Base-by-base conservation (phyloP, 306 rosid species). In the Calophaca sinica region DNA sequence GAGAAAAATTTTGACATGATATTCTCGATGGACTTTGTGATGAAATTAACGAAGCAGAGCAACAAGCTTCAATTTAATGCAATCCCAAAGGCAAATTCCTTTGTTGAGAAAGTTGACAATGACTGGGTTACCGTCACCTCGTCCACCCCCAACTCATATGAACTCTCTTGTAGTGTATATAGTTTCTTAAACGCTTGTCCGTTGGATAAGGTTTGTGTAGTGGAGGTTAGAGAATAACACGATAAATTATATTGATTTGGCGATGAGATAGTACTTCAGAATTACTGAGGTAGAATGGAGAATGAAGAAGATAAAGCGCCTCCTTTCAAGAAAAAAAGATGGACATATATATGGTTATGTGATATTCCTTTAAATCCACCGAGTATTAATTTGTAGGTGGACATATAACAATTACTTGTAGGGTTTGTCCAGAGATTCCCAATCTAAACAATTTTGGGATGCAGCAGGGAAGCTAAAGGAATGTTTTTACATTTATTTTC, bases 61-160 rank as follows among this genome's bases (percentile, higher is more conserved):
- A 76, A 81, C 70, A 85, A 88, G 73, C 86, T 87, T 81, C 88
- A 84, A 72, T 85, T 94, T 83, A 72, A 74, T 71, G 90, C 85
- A 7, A 76, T 42, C 29, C 88, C 87, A 35, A 88, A 81, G 86
- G 83, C 87, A 78, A 84, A 81, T 85, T 72, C 86, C 9, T 81
- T 72, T 67, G 89, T 90, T 44, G 91, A 91, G 79, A 66, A 80
- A 80, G 87, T 82, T 57, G 96, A 81, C 35, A 87, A 94, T 68
- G 96, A 94, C 20, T 94, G 96, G 98, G 79, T 91, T 65, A 87
- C 91, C 33, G 86, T 91, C 46, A 78, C 81, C 33, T 86, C 97
- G 14, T 70, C 91, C 77, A 73, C 60, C 31, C 87, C 90, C 3
- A 91, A 91, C 83, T 94, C 98, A 41, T 86, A 32, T 66, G 93